Conservation (phyloP, 768 basidiomycete species). For the Kwoniella mangroviensis region DNA sequence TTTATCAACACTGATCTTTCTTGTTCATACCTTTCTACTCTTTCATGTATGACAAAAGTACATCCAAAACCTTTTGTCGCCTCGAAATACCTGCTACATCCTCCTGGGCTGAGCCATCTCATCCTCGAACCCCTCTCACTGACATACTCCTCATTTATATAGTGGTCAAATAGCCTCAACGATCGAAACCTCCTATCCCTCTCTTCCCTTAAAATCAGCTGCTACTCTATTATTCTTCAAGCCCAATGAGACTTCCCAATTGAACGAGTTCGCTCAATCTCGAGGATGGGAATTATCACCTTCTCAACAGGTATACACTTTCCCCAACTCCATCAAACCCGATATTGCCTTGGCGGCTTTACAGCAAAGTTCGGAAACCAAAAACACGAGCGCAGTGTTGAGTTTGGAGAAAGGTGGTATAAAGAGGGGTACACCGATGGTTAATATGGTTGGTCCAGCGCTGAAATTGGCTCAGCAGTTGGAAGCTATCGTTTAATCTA, state of each 20-base stretch:
- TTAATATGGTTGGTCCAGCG: constrained; percentile 55
- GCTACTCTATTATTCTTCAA: constrained; percentile 90
- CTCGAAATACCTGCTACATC: too few species aligned
- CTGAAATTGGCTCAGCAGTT: constrained; percentile 56
- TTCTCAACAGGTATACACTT: constrained; percentile 70
- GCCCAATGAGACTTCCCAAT: constrained; percentile 67
- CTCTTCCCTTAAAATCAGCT: constrained; percentile 86
- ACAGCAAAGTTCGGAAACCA: constrained; percentile 11
- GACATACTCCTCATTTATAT: background rate
- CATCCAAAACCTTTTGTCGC: too few species aligned
- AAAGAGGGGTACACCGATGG: constrained; percentile 43
- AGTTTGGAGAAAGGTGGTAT: constrained; percentile 33
- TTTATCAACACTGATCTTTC: constrained; percentile 7
- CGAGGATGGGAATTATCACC: constrained; percentile 72
- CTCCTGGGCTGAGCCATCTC: too few species aligned
- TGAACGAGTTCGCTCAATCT: constrained; percentile 76
- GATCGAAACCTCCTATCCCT: constrained; percentile 91
- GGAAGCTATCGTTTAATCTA: constrained; percentile 56
- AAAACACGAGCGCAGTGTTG: constrained; percentile 16
- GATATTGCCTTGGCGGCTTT: constrained; percentile 34
- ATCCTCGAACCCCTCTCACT: too few species aligned
- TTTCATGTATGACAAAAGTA: too few species aligned
- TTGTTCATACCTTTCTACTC: too few species aligned
- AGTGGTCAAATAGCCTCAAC: constrained; percentile 98
- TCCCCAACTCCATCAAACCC: constrained; percentile 62